phyloP scores from a whole-genome alignment of 75 land plant species.

The Chamaecyparis obtusa region DNA sequence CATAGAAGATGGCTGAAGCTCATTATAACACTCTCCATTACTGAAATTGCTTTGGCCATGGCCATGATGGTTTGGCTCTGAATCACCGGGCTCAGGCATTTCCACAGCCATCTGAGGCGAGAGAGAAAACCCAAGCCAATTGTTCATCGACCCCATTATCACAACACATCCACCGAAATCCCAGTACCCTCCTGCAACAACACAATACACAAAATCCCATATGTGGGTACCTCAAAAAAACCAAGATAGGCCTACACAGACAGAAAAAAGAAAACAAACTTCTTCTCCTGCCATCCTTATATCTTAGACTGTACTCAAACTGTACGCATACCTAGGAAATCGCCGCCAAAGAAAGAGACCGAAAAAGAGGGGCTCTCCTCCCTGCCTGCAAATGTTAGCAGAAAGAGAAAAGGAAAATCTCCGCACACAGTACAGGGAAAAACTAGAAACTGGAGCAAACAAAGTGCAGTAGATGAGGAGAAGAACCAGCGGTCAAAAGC shows the following conservation, averaged over 20 bases:
- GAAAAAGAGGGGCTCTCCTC: constrained; percentile 8
- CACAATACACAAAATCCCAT: neutral
- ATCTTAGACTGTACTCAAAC: too few relatives aligned
- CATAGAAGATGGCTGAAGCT: neutral
- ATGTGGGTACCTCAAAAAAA: too few relatives aligned
- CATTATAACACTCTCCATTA: constrained; percentile 3
- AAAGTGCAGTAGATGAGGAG: neutral
- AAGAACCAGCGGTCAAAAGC: constrained; percentile 6
- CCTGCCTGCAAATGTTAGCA: too few relatives aligned
- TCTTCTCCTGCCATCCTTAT: neutral
- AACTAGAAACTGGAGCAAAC: neutral
- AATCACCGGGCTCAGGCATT: neutral
- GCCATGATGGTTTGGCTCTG: neutral
- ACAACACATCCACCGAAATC: neutral
- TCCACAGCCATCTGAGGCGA: constrained; percentile 32
- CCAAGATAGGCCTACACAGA: too few relatives aligned
- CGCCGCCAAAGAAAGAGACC: neutral
- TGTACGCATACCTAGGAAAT: constrained; percentile 4
- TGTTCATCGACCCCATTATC: constrained; percentile 22
- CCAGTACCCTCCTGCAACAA: neutral
- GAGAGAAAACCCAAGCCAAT: constrained; percentile 49
- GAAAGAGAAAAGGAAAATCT: neutral
- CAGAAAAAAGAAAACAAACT: too few relatives aligned
- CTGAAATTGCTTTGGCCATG: neutral
- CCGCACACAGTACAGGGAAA: neutral